Evolutionary conservation across 345 rosid species (phyloP).

Genomic region (Corymbia maculata): DNA sequence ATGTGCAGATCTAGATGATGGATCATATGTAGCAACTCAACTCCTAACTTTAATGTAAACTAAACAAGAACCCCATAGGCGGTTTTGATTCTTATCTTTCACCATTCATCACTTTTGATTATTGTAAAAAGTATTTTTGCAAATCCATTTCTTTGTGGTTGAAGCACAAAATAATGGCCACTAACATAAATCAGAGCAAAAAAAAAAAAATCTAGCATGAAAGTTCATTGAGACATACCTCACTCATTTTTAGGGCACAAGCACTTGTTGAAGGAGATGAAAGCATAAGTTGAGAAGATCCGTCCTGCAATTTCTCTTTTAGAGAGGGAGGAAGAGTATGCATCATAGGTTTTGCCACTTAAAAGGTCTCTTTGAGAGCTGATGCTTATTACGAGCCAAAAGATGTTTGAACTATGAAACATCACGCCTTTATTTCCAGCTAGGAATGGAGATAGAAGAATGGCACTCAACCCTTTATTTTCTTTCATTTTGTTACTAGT

Average conservation of each 20-base stretch:
- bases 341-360: background rate
- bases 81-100: background rate
- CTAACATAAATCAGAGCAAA: background rate
- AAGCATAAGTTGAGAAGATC: background rate
- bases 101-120: background rate
- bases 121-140: background rate
- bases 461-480: background rate
- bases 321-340: background rate
- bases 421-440: background rate
- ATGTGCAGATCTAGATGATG: background rate
- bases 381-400: background rate
- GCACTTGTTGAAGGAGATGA: background rate
- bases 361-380: background rate
- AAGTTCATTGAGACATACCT: background rate
- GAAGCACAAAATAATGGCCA: background rate
- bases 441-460: background rate
- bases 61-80: background rate
- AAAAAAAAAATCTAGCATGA: background rate
- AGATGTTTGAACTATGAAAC: background rate
- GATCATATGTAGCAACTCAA: background rate
- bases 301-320: background rate
- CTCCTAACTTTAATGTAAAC: background rate
- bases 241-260: fast-evolving
- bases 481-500: background rate
- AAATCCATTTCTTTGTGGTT: background rate